Conservation (phyloP, 441 rosid species). For the Geranium incanum region DNA sequence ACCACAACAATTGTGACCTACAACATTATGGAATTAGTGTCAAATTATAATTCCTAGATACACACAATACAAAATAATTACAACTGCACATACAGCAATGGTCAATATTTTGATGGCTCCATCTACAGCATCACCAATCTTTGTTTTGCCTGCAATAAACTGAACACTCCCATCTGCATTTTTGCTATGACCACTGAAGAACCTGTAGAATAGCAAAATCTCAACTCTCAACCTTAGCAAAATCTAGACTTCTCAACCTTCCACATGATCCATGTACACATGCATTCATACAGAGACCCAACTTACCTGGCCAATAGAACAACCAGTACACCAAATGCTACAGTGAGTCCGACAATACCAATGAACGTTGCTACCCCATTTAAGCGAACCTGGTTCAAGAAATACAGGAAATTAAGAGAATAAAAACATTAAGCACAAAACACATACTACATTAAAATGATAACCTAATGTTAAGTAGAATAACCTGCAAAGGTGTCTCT, state of each 20-base stretch:
- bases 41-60: not conserved
- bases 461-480: not conserved
- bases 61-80: not conserved
- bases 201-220: slow-evolving; percentile 32
- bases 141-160: slow-evolving; percentile 59
- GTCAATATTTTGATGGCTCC: slow-evolving; percentile 71
- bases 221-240: not conserved
- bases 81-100: slow-evolving; percentile 54
- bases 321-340: slow-evolving; percentile 65
- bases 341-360: slow-evolving; percentile 81
- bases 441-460: not conserved
- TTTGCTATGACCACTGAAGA: slow-evolving; percentile 67
- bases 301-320: slow-evolving; percentile 72
- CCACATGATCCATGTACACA: not conserved
- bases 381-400: slow-evolving; percentile 59
- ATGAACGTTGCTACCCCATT: slow-evolving; percentile 95
- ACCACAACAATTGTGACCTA: slow-evolving; percentile 98
- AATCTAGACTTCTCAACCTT: not conserved
- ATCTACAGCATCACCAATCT: slow-evolving; percentile 48
- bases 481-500: slow-evolving; percentile 97
- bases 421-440: not conserved
- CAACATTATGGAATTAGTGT: slow-evolving; percentile 17
- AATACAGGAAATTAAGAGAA: too few relatives aligned
- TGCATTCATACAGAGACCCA: not conserved
- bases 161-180: slow-evolving; percentile 33